A percentile compares a stretch with the other conserved stretches of the same genome.
Evolutionary conservation across 2,329 filamentous ascomycete species (phyloP).

Genomic region (Lasiodiplodia gonubiensis): DNA sequence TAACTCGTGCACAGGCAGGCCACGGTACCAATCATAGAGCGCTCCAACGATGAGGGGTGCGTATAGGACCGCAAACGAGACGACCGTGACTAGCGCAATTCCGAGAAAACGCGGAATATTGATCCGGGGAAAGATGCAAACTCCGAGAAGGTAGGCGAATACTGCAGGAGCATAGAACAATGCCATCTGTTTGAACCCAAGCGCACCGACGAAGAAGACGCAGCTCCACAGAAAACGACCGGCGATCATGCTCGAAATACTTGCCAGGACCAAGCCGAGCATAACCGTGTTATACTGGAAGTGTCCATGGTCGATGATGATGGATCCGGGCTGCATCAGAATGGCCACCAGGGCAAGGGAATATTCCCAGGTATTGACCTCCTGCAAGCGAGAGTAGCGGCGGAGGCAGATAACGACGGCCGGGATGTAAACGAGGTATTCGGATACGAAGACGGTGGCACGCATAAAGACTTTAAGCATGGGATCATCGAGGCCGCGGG

Average conservation of each 20-base stretch:
- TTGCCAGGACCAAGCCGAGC: slow-evolving; percentile 87
- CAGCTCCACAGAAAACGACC: slow-evolving; percentile 86
- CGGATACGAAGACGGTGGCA: slow-evolving; percentile 85
- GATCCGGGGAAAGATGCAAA: slow-evolving; percentile 77
- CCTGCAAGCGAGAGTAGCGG: slow-evolving; percentile 75
- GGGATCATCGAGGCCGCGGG: slow-evolving; percentile 79
- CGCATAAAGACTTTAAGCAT: slow-evolving; percentile 94
- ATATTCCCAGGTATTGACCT: slow-evolving; percentile 79
- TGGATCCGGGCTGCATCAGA: slow-evolving; percentile 86
- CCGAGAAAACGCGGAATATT: slow-evolving; percentile 71
- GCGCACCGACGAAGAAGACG: slow-evolving; percentile 87
- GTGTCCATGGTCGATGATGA: slow-evolving; percentile 92
- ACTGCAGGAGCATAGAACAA: slow-evolving; percentile 94
- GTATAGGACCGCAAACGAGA: slow-evolving; percentile 76
- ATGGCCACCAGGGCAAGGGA: slow-evolving; percentile 87
- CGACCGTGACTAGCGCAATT: slow-evolving; percentile 74
- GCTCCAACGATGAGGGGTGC: slow-evolving; percentile 76
- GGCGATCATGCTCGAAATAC: slow-evolving; percentile 86
- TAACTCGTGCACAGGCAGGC: slow-evolving; percentile 64
- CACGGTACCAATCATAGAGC: slow-evolving; percentile 69
- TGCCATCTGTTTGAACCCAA: slow-evolving; percentile 99
- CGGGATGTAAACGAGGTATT: slow-evolving; percentile 88
- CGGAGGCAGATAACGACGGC: slow-evolving; percentile 85
- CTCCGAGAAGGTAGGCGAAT: slow-evolving; percentile 88
- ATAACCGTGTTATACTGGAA: slow-evolving; percentile 99